Evolutionary conservation across 495 filamentous ascomycete genomes (phyloP).

Genomic region (Cairneyella variabilis): DNA sequence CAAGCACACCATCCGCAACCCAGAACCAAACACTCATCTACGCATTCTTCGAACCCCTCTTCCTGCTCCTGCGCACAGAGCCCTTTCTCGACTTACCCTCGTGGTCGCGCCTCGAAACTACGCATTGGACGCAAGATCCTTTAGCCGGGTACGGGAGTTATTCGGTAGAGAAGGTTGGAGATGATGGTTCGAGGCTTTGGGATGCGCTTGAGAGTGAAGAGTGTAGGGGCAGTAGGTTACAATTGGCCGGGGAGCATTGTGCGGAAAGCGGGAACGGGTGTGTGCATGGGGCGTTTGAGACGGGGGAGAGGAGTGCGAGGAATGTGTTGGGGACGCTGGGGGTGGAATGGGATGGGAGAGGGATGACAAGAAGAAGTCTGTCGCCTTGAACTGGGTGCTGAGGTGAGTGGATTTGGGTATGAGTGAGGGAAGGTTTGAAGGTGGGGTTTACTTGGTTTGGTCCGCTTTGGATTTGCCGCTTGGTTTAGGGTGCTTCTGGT

Average conservation of each 20-base stretch:
- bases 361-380: slow-evolving; percentile 7
- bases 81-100: slow-evolving; percentile 17
- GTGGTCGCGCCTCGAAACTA: slow-evolving; percentile 17
- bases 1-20: no score
- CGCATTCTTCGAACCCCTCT: slow-evolving; percentile 20
- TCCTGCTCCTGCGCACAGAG: slow-evolving; percentile 17
- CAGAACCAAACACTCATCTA: no score
- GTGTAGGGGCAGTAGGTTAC: slow-evolving; percentile 1
- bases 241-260: slow-evolving; percentile 21
- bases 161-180: slow-evolving; percentile 16
- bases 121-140: slow-evolving; percentile 21
- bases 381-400: slow-evolving; percentile 13
- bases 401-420: no score
- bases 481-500: no score
- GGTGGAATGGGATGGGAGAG: slow-evolving; percentile 9
- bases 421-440: no score
- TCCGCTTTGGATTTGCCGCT: no score
- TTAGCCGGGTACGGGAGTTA: slow-evolving; percentile 17
- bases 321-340: slow-evolving; percentile 12
- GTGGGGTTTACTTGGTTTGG: no score
- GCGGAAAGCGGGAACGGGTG: slow-evolving; percentile 19
- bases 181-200: slow-evolving; percentile 4
- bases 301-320: slow-evolving; percentile 14
- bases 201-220: slow-evolving; percentile 14
- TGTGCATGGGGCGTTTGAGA: slow-evolving; percentile 22